Evolutionary conservation across 805 yeast species (phyloP), one percentile per base, ranked within the genome.

Genomic region (Teunomyces lycoperdinae): DNA sequence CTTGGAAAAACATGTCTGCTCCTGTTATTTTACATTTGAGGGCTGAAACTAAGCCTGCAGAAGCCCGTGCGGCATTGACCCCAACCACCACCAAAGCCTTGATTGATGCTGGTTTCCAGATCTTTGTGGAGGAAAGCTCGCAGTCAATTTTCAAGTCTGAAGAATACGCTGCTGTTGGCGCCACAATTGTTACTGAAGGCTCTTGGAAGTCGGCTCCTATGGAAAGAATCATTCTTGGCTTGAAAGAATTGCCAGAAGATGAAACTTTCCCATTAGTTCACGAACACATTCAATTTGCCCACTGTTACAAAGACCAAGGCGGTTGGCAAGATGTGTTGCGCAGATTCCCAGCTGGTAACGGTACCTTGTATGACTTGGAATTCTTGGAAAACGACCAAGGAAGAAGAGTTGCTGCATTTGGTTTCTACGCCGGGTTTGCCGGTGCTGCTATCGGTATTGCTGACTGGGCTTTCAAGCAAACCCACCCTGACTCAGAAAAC

Each of bases 361-460:
- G 99, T 58, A 78, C 81, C 10, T 79, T 94, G 56, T 94, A 94
- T 66, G 99, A 94, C 67, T 76, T 94, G 56, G 99, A 94, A 73
- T 94, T 94, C 64, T 76, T 94, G 66, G 95, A 88, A 68, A 89
- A 94, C 66, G 97, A 87, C 58, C 84, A 81, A 62, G 98, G 98
- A 31, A 87, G 99, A 77, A 87, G 99, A 73, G 99, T 94, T 27
- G 99, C 99, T 40, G 99, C 99, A 7, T 94, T 94, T 66, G 99
- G 99, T n/a, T 94, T 81, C 77, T 92, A 92, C 68, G 99, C 99
- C 40, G 99, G 99, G n/a, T 94, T 94, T 67, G 99, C 98, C 5
- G 99, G 99, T 62, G 99, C 99, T 31, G 99, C 99, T 30, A 72
- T 94, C 47, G 99, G 99, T 61, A 77, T 92, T 44, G 81, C 81